A percentile compares a stretch with the other conserved stretches of the same genome.
phyloP scores from a whole-genome alignment of 2,329 filamentous ascomycete species.

The Trichophyton mentagrophytes region DNA sequence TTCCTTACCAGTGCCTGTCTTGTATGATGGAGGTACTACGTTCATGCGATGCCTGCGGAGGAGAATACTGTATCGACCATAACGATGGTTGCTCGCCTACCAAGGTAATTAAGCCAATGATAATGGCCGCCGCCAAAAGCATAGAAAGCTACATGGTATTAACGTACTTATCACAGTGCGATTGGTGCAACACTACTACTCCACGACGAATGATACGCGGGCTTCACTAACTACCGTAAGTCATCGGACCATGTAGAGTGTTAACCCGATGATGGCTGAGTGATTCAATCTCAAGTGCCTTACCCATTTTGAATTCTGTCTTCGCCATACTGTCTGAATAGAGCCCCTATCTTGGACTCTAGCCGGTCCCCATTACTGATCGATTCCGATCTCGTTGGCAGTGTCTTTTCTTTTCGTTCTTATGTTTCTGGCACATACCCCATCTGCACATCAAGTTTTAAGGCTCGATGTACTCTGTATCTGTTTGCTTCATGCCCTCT shows the following conservation, averaged over 20 bases:
- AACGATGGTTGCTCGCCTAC: constrained; percentile 67
- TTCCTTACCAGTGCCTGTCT: constrained; percentile 42
- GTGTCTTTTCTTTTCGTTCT: neutral
- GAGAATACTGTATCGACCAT: constrained; percentile 71
- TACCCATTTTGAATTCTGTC: too few relatives aligned
- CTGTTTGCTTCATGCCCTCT: neutral
- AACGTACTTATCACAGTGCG: constrained; percentile 22
- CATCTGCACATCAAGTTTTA: neutral
- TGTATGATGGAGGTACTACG: constrained; percentile 63
- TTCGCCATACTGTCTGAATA: neutral
- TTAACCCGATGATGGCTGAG: too few relatives aligned
- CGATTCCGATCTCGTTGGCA: neutral
- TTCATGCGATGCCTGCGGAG: constrained; percentile 57
- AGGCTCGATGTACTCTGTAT: neutral
- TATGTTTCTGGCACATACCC: neutral
- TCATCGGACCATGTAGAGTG: too few relatives aligned
- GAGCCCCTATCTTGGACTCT: neutral
- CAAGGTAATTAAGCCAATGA: constrained; percentile 24
- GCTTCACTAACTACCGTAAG: neutral
- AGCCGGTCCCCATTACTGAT: neutral
- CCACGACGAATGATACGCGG: neutral
- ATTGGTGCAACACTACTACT: constrained; percentile 31
- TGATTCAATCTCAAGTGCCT: too few relatives aligned
- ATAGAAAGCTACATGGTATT: neutral
- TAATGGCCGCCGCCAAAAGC: neutral